phyloP scores from a whole-genome alignment of 169 alveolate genomes.

The Cryptosporidium parvum region DNA sequence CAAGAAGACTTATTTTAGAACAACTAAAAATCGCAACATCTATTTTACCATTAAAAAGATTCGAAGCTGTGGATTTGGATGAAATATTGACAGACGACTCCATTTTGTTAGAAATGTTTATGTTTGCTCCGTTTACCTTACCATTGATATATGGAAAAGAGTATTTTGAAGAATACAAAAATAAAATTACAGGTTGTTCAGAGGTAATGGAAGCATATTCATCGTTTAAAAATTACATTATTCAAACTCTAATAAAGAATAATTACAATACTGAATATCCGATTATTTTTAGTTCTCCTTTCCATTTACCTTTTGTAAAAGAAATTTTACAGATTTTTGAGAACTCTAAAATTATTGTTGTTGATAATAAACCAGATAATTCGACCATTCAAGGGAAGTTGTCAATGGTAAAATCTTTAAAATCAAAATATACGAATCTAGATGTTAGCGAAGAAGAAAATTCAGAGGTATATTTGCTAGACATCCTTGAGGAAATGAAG shows the following conservation, averaged over 20 bases:
- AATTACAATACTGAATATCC: conserved; percentile 16
- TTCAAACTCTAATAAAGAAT: background rate
- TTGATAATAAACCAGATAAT: background rate
- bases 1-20: conserved; percentile 15
- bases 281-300: conserved; percentile 46
- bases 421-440: background rate
- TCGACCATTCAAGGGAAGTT: background rate
- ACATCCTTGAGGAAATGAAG: conserved; percentile 34
- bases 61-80: background rate
- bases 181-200: background rate
- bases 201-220: background rate
- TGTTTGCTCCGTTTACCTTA: conserved; percentile 30
- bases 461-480: background rate
- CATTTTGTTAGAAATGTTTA: conserved; percentile 24
- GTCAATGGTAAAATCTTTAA: background rate
- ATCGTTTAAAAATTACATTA: conserved; percentile 11
- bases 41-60: background rate
- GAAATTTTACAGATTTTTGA: conserved; percentile 31
- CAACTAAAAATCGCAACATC: conserved; percentile 17
- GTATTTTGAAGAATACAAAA: background rate
- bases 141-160: conserved; percentile 29
- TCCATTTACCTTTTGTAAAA: conserved; percentile 29
- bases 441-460: conserved; percentile 13
- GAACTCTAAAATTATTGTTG: conserved; percentile 14
- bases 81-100: conserved; percentile 29